Base-by-base conservation (phyloP, 73 alveolate species). In the Paraurostyla sp. region DNA sequence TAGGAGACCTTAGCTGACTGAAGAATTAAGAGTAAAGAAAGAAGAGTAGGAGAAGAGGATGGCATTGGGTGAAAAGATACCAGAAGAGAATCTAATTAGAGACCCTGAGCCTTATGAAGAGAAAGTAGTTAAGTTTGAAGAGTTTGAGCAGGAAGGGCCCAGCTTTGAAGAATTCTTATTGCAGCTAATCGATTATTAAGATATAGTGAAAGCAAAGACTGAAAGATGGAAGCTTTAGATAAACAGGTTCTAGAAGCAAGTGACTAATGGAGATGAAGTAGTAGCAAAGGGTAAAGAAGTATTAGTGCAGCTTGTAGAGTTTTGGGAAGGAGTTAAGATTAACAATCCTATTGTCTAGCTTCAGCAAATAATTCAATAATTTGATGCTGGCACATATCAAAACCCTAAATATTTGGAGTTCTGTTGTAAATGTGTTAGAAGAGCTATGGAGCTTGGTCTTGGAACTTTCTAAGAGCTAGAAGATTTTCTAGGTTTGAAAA, bases 281-380 rank as follows among this genome's bases (percentile, higher is more conserved):
- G 88, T 93, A 4, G 97, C 95, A 50, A 93, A 93, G 57, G 87
- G 94, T 88, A 95, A 93, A 80, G 91, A 80, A 32, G 83, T 88
- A 60, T 65, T 96, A 36, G 87, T 76, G 50, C 95, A 92, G 51
- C 76, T 94, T 38, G 94, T 96, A 42, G 98, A 95, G 41, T 95
- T 95, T 56, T 97, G 99, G 99, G 96, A 93, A 78, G 98, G 97
- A 63, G 81, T 93, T 60, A 97, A 93, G 80, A 93, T 87, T 27
- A 88, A 94, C 78, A 78, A 78, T 35, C 89, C 89, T 16, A 0
- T 9, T 3, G 80, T 40, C 4, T 54, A 78, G 41, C 58, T 78
- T 32, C 43, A 49, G 32, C 42, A 36, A 49, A 78, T 78, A 11
- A 46, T 78, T 54, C 62, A 20, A 43, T 25, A 54, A 0, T 78